phyloP scores from a whole-genome alignment of 768 basidiomycete species.

The Boletus sp. region DNA sequence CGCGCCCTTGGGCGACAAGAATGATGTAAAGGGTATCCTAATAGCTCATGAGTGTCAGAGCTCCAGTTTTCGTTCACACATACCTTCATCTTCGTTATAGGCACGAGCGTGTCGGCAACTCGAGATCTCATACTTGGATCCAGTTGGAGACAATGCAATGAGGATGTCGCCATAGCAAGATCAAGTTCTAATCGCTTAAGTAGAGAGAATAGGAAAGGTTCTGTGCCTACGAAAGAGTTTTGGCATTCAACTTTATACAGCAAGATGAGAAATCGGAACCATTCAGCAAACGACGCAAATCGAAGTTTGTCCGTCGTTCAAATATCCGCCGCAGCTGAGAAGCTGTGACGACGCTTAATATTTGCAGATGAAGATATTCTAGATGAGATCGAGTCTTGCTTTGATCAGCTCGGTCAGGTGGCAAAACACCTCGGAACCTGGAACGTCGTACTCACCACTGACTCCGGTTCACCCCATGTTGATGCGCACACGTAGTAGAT shows the following conservation, averaged over 20 bases:
- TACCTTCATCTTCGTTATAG: constrained; percentile 78
- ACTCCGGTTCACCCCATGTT: constrained; percentile 95
- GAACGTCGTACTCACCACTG: constrained; percentile 63
- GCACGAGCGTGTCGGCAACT: constrained; percentile 79
- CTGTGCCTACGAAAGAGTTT: constrained; percentile 58
- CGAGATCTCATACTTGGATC: constrained; percentile 67
- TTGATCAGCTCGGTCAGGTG: constrained; percentile 42
- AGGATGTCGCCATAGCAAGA: constrained; percentile 78
- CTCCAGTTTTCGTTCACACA: neutral
- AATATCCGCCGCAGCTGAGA: constrained; percentile 85
- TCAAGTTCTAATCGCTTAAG: constrained; percentile 72
- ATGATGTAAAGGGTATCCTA: constrained; percentile 92
- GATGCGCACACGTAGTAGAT: constrained; percentile 91
- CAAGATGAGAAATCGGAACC: constrained; percentile 37
- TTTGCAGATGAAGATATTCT: constrained; percentile 93
- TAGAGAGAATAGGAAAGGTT: constrained; percentile 74
- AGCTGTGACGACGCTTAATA: constrained; percentile 85
- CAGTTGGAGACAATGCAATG: constrained; percentile 76
- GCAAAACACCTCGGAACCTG: neutral
- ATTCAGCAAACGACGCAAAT: constrained; percentile 72
- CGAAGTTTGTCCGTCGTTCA: constrained; percentile 87
- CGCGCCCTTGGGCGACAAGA: constrained; percentile 71
- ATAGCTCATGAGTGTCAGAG: neutral
- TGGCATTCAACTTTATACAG: neutral
- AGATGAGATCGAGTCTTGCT: constrained; percentile 90